Conservation (phyloP, 768 basidiomycete species). For the Coprinopsis strossmayeri region DNA sequence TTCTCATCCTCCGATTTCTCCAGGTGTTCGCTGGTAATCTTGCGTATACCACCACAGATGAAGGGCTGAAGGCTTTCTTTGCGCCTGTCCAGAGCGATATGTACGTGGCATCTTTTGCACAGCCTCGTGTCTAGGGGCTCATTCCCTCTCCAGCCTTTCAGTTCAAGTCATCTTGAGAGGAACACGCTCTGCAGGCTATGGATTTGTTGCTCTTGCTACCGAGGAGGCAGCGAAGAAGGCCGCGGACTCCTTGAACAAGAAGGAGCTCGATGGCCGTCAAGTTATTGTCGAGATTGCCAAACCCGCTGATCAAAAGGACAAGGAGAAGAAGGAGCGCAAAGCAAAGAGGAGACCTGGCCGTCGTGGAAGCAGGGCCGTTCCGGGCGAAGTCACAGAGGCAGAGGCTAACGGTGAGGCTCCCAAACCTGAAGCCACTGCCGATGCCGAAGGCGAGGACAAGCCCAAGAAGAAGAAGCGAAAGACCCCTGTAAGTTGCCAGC, state of each 20-base stretch:
- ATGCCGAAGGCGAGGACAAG: conserved; percentile 55
- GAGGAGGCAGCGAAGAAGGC: conserved; percentile 82
- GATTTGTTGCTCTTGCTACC: conserved; percentile 81
- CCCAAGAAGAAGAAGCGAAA: conserved; percentile 87
- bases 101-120: conserved; percentile 53
- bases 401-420: conserved; percentile 77
- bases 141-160: conserved; percentile 48
- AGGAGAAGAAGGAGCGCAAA: conserved; percentile 73
- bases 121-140: conserved; percentile 29
- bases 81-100: conserved; percentile 81
- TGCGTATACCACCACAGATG: conserved; percentile 89
- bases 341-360: conserved; percentile 78
- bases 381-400: conserved; percentile 85
- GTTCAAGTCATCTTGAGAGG: conserved; percentile 86
- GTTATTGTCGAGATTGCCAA: conserved; percentile 93
- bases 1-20: conserved; percentile 15
- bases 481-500: conserved; percentile 38
- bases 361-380: conserved; percentile 80
- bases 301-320: conserved; percentile 83
- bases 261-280: conserved; percentile 82
- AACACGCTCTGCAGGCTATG: conserved; percentile 83
- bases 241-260: conserved; percentile 78
- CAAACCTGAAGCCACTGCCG: conserved; percentile 46
- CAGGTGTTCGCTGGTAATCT: conserved; percentile 96
- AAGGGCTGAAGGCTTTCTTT: conserved; percentile 93